A percentile compares a stretch with the other conserved stretches of the same genome.
Evolutionary conservation across 306 rosid species (phyloP).

Genomic region (Fragaria nilgerrensis): DNA sequence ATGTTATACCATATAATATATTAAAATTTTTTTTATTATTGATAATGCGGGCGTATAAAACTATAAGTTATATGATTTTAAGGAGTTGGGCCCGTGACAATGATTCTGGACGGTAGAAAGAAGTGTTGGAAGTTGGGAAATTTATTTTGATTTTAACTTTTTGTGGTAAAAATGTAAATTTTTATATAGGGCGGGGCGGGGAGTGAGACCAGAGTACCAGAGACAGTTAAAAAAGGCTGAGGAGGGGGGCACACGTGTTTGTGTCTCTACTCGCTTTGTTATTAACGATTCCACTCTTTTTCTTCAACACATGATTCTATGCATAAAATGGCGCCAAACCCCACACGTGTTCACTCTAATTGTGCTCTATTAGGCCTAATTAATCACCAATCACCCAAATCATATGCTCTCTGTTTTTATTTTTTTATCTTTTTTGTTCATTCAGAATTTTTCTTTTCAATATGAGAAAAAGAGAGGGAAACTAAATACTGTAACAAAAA

Average conservation of each 20-base stretch:
- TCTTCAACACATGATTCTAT: neutral
- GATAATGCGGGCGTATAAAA: neutral
- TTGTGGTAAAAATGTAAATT: neutral
- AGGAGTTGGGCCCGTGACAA: constrained; percentile 21
- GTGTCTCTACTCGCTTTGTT: neutral
- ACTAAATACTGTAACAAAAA: too few species aligned
- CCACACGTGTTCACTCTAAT: neutral
- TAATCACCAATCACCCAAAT: neutral
- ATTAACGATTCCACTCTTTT: neutral
- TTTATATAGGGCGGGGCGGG: neutral
- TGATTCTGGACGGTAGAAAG: constrained; percentile 6
- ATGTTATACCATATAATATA: too few species aligned
- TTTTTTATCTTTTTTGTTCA: too few species aligned
- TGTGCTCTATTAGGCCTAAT: neutral
- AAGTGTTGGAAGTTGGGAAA: neutral
- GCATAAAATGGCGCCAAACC: neutral
- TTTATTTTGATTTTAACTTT: neutral
- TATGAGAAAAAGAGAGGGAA: too few species aligned
- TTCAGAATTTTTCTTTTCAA: too few species aligned
- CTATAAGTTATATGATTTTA: neutral
- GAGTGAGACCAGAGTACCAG: neutral
- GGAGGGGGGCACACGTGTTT: neutral
- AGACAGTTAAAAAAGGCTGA: neutral
- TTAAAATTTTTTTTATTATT: neutral
- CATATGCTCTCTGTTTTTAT: too few species aligned